Evolutionary conservation across 257 asterid species (phyloP).

Genomic region (Scutellaria baicalensis): DNA sequence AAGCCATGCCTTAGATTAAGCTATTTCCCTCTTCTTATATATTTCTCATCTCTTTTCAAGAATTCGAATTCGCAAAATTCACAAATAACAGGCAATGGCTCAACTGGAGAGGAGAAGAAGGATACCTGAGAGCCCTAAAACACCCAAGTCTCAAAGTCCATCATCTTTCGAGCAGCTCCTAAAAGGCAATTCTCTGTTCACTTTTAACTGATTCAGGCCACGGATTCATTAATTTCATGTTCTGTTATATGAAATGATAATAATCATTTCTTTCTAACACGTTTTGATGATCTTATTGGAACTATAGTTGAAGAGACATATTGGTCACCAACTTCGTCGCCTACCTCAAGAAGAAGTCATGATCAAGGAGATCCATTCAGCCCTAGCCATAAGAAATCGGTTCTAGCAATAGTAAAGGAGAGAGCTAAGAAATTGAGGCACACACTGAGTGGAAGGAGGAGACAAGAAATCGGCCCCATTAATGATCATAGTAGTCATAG

Average conservation of each 20-base stretch:
- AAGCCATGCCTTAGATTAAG: not conserved
- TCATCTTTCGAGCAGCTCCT: conserved; percentile 60
- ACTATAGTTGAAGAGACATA: conserved; percentile 34
- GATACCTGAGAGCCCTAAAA: conserved; percentile 8
- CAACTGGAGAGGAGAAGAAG: conserved; percentile 35
- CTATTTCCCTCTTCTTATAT: not conserved
- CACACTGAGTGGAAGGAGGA: conserved; percentile 53
- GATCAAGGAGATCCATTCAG: conserved; percentile 45
- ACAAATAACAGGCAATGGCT: conserved; percentile 29
- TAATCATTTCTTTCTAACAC: not conserved
- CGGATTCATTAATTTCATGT: not conserved
- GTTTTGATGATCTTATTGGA: not conserved
- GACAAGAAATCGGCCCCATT: conserved; percentile 21
- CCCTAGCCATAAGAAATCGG: conserved; percentile 49
- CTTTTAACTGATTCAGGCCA: not conserved
- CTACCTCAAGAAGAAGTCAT: conserved; percentile 16
- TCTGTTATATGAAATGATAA: not conserved
- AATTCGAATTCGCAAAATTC: not conserved
- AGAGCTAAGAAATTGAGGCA: conserved; percentile 65
- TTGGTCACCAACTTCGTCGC: conserved; percentile 28
- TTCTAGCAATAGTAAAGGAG: conserved; percentile 71
- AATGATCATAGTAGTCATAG: conserved; percentile 4
- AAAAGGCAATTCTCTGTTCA: conserved; percentile 31
- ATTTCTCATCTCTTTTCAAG: not conserved
- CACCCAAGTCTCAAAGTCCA: conserved; percentile 28